Conservation (phyloP, 345 rosid species). For the Citrus australasica region DNA sequence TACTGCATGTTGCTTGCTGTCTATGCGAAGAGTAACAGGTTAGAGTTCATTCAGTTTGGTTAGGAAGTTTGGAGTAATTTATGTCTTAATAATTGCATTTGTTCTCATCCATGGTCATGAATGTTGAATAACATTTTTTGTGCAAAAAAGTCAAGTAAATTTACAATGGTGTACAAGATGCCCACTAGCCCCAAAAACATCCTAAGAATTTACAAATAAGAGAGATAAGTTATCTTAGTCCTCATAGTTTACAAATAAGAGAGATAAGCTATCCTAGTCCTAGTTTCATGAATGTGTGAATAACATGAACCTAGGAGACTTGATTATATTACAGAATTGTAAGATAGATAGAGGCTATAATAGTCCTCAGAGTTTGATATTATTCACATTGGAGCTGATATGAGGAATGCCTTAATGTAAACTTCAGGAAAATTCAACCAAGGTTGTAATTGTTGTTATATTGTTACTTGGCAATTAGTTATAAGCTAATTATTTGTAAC, state of each 20-base stretch:
- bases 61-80: slow-evolving; percentile 5
- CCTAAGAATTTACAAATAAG: no score
- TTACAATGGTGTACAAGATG: no score
- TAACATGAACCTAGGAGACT: not conserved
- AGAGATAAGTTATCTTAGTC: no score
- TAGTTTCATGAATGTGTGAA: no score
- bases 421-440: not conserved
- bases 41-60: slow-evolving; percentile 22
- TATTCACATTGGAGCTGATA: not conserved
- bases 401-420: not conserved
- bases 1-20: slow-evolving; percentile 96
- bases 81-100: not conserved
- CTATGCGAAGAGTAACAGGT: slow-evolving; percentile 81
- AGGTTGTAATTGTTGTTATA: not conserved
- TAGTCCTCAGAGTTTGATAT: not conserved
- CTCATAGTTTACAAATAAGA: no score
- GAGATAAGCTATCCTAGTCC: no score
- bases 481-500: not conserved
- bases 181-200: no score
- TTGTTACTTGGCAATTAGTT: not conserved
- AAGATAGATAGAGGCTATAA: not conserved
- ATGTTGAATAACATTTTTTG: not conserved
- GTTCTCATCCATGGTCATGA: not conserved
- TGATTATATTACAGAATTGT: not conserved
- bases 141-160: no score